Base-by-base conservation (phyloP, 345 rosid species). In the Gossypium turneri region DNA sequence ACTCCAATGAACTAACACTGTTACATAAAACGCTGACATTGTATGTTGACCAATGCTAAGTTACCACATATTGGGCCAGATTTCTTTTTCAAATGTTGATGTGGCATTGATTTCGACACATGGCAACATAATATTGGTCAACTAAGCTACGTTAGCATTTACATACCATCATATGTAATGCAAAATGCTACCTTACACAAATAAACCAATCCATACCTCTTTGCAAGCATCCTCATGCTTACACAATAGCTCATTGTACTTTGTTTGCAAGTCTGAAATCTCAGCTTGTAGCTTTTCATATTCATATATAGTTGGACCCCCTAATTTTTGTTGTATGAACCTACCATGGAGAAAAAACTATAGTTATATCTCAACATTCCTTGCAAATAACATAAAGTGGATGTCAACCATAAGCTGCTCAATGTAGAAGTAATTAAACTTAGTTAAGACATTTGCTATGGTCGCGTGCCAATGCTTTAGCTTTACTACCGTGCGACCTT, bases 201-300 rank as follows among this genome's bases (percentile, higher is more conserved):
- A 52, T 9, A 59, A 34, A 59, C 19, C 10, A 55, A 17, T 44
- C 3, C 38, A 71, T 77, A 91, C 98, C 97, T 91, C 89, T 81
- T 84, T 90, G 80, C 88, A 80, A 22, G 84, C 85, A 74, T 87
- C 86, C n/a, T 91, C 89, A 78, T 94, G 93, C 56, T 83, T 79
- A 38, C 85, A 87, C 77, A 87, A 77, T 66, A 92, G 94, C 73
- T 92, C 94, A 78, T 80, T 86, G 70, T 92, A 88, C 84, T 88
- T 90, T 20, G 75, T 80, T 75, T 79, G 92, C 84, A 92, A 76
- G 78, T 91, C 94, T 8, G 94, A 80, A 76, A 86, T 76, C 76
- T 92, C 97, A 34, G 93, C 86, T 82, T 93, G 97, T 75, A 93
- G 86, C 88, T 89, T 94, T 82, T 93, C 92, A 66, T 86, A 90